Conservation (phyloP, 805 yeast genomes). For the Cyberlindnera euphorbiiphila region DNA sequence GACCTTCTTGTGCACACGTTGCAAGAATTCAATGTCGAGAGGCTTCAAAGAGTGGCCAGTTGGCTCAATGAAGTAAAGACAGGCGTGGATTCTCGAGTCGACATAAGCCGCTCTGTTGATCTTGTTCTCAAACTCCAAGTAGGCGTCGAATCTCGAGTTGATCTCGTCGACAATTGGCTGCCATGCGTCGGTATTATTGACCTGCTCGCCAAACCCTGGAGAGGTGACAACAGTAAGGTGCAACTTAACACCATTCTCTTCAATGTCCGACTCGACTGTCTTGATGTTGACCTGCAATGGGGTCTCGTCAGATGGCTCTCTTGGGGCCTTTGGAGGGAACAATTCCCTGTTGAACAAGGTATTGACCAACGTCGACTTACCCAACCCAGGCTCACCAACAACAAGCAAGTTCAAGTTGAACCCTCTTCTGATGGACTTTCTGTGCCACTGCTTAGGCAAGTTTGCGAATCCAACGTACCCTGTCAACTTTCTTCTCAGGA, state of each 20-base stretch:
- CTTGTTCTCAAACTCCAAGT: constrained; percentile 85
- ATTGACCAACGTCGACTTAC: constrained; percentile 88
- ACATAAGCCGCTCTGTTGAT: constrained; percentile 64
- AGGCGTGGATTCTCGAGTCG: constrained; percentile 90
- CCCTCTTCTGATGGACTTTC: constrained; percentile 86
- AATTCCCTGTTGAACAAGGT: constrained; percentile 76
- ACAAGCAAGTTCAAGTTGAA: constrained; percentile 85
- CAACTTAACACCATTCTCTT: constrained; percentile 90
- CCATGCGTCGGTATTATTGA: constrained; percentile 80
- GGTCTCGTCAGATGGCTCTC: constrained; percentile 41
- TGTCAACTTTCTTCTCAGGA: constrained; percentile 77
- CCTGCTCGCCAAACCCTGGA: constrained; percentile 90
- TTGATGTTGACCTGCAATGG: constrained; percentile 52
- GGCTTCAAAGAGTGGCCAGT: constrained; percentile 92
- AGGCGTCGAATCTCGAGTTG: constrained; percentile 79
- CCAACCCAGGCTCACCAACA: constrained; percentile 89
- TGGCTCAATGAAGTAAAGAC: constrained; percentile 92
- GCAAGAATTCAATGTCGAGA: constrained; percentile 84
- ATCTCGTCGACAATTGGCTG: constrained; percentile 88
- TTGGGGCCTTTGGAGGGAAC: constrained; percentile 39
- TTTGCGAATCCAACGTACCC: constrained; percentile 97
- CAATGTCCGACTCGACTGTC: constrained; percentile 66
- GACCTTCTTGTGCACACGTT: constrained; percentile 82
- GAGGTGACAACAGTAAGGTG: constrained; percentile 81
- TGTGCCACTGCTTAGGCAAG: constrained; percentile 98